Percentiles rank a stretch among this genome's conserved stretches.
Evolutionary conservation across 768 basidiomycete species (phyloP).

Genomic region (Lentinula raphanica): DNA sequence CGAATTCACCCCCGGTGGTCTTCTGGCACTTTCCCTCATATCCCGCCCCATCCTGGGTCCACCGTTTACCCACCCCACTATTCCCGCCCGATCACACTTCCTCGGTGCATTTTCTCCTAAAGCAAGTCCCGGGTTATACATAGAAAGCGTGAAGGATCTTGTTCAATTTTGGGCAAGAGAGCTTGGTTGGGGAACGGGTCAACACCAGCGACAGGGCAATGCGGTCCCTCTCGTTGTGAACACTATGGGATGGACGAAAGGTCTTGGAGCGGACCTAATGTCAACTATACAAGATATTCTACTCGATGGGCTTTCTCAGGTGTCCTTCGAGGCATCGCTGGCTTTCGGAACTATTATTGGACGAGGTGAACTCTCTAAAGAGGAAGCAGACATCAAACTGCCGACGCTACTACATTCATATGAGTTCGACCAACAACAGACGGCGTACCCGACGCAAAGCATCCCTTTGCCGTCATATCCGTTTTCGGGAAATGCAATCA

Average conservation of each 20-base stretch:
- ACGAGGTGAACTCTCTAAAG: too few species aligned
- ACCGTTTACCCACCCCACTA: constrained; percentile 75
- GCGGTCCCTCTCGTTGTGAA: constrained; percentile 86
- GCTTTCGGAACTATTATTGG: neutral
- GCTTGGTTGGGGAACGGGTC: constrained; percentile 12
- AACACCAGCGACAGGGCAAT: constrained; percentile 19
- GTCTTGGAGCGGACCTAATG: constrained; percentile 80
- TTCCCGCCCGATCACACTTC: constrained; percentile 74
- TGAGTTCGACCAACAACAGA: neutral
- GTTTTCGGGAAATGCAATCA: neutral
- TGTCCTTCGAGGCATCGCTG: neutral
- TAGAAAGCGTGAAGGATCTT: constrained; percentile 61
- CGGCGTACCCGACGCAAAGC: neutral
- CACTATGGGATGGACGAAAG: constrained; percentile 96
- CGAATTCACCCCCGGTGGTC: constrained; percentile 85
- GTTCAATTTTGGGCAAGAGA: constrained; percentile 53
- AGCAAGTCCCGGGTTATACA: constrained; percentile 70
- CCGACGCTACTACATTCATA: neutral
- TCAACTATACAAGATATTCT: constrained; percentile 62
- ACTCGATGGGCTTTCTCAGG: neutral
- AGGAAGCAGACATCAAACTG: neutral
- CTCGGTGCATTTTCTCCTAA: constrained; percentile 76
- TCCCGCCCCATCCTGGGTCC: constrained; percentile 73
- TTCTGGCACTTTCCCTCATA: constrained; percentile 75
- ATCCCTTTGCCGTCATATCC: neutral